phyloP scores from a whole-genome alignment of 345 rosid species.

The Gossypium mustelinum region DNA sequence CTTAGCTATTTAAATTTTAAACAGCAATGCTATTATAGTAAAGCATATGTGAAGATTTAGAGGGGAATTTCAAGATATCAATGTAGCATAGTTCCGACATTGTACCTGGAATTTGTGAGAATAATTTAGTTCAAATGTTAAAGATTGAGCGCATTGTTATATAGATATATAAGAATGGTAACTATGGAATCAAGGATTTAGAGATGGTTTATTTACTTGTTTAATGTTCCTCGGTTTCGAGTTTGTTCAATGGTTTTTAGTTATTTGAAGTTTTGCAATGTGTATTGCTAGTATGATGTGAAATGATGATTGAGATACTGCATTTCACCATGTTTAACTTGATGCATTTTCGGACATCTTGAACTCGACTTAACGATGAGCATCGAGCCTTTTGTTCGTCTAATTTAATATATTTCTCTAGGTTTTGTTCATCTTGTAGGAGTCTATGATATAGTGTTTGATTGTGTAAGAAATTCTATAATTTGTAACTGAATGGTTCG shows the following conservation, averaged over 20 bases:
- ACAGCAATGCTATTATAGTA: background rate
- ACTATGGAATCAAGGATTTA: background rate
- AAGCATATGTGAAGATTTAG: no score
- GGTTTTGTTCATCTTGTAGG: background rate
- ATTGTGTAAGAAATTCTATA: slow-evolving; percentile 9
- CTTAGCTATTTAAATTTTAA: background rate
- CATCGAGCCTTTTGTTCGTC: background rate
- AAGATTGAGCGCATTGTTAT: no score
- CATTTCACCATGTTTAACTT: background rate
- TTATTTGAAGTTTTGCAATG: background rate
- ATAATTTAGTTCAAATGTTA: no score
- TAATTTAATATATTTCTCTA: background rate
- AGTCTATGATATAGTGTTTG: background rate
- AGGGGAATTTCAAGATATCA: no score
- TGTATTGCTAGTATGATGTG: background rate
- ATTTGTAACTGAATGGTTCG: slow-evolving; percentile 7
- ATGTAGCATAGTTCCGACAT: background rate
- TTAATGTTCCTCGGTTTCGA: background rate
- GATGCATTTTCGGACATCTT: background rate
- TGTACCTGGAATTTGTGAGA: background rate
- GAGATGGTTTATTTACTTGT: background rate
- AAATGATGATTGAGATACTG: background rate
- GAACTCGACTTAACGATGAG: background rate
- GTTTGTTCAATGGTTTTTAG: background rate
- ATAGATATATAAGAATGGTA: no score